Evolutionary conservation across 805 yeast species (phyloP).

Genomic region (Saccharomycopsis babjevae): DNA sequence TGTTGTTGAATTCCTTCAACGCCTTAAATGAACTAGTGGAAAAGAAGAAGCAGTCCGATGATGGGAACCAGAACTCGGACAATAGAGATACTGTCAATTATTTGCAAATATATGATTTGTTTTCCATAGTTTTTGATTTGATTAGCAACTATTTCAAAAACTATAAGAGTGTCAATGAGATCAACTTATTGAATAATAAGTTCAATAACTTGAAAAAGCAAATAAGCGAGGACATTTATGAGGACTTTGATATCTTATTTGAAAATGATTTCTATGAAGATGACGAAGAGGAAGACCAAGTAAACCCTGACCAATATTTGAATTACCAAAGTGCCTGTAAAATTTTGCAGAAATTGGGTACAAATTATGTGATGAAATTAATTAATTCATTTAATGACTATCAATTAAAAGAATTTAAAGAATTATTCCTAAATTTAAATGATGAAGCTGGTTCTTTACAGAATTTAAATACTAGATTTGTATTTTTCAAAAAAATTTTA

Average conservation of each 20-base stretch:
- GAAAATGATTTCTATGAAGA: slow-evolving; percentile 36
- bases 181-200: slow-evolving; percentile 52
- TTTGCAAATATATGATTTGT: slow-evolving; percentile 44
- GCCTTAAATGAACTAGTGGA: slow-evolving; percentile 38
- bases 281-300: slow-evolving; percentile 22
- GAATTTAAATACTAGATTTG: slow-evolving; percentile 69
- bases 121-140: slow-evolving; percentile 66
- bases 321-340: slow-evolving; percentile 55
- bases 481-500: slow-evolving; percentile 68
- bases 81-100: slow-evolving; percentile 27
- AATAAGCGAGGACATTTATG: slow-evolving; percentile 58
- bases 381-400: slow-evolving; percentile 62
- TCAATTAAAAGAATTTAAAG: slow-evolving; percentile 61
- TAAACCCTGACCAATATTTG: slow-evolving; percentile 20
- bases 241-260: slow-evolving; percentile 54
- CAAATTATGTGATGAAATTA: slow-evolving; percentile 46
- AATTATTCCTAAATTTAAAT: slow-evolving; percentile 55
- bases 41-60: slow-evolving; percentile 33
- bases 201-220: slow-evolving; percentile 50
- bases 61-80: neutral
- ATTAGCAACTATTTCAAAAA: slow-evolving; percentile 57
- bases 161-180: slow-evolving; percentile 74
- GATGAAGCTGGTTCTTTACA: slow-evolving; percentile 96
- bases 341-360: slow-evolving; percentile 56
- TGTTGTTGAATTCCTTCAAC: slow-evolving; percentile 68